Base-by-base conservation (phyloP, 306 rosid species). In the Vicia sativa region DNA sequence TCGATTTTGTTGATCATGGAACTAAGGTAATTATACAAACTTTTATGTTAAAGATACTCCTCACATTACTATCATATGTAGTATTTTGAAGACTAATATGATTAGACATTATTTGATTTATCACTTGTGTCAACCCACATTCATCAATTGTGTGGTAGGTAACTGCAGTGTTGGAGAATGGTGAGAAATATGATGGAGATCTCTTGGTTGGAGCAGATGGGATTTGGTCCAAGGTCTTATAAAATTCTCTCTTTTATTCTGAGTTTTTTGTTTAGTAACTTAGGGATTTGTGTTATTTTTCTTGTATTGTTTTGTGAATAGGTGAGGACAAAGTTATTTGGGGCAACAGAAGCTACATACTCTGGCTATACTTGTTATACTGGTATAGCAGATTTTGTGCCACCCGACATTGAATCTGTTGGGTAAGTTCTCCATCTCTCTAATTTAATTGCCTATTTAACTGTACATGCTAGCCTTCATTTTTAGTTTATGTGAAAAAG, bases 141-240 rank as follows among this genome's bases (percentile, higher is more conserved):
- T 73, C 25, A 66, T 38, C 59, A 59, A 13, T 44, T 44, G 50
- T 5, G 37, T 73, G 68, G 62, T 72, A 93, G 98, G 98, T 93
- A 26, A 83, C 82, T 13, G 97, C 88, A 75, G 77, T 73, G 46
- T 85, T 95, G 58, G 96, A 90, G 77, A 84, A 90, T 71, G 97
- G 95, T 26, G 78, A 93, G 79, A 79, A 75, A 57, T 86, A 70
- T 63, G 99, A 87, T 67, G 99, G 99, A 25, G 97, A 93, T 84
- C 72, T 93, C 62, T 85, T 93, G 78, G 89, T 93, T 71, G 99
- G 99, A 67, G 97, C 99, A 16, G 99, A 93, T 68, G 99, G 99
- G 69, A 93, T 93, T 70, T 73, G 99, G 96, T 93, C 99, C 60
- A 88, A 93, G 99, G 99, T 90, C 77, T 16, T 53, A 19, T 39